A percentile compares a stretch with the other conserved stretches of the same genome.
Conservation (phyloP, 495 filamentous ascomycete species). For the Xylaria grammica region DNA sequence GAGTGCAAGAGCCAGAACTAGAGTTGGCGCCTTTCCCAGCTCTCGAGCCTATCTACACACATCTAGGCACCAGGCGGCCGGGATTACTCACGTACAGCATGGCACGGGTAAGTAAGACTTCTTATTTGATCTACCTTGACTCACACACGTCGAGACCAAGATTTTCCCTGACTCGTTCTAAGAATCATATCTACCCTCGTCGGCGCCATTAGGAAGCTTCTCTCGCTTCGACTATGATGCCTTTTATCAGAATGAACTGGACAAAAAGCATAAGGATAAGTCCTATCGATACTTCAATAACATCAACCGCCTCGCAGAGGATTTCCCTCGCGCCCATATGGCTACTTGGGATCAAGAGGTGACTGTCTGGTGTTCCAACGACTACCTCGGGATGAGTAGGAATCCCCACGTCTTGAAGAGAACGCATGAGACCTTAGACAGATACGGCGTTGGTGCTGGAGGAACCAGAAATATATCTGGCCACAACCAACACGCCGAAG, state of each 20-base stretch:
- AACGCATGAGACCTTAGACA: conserved; percentile 95
- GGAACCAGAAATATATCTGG: conserved; percentile 98
- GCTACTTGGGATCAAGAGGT: conserved; percentile 81
- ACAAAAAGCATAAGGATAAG: conserved; percentile 99
- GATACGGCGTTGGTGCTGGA: conserved; percentile 92
- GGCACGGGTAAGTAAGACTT: no score
- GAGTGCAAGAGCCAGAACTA: conserved; percentile 28
- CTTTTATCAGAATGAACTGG: conserved; percentile 86
- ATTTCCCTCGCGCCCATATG: conserved; percentile 95
- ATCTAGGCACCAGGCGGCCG: no score
- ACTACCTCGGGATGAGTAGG: conserved; percentile 96
- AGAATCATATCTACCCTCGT: no score
- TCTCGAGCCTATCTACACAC: conserved; percentile 50
- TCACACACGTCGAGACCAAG: no score
- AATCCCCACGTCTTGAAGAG: conserved; percentile 84
- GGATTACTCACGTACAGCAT: no score
- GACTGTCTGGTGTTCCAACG: conserved; percentile 98
- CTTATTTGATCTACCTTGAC: no score
- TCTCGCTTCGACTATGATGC: conserved; percentile 78
- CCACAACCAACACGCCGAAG: conserved; percentile 92
- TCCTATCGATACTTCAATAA: conserved; percentile 99
- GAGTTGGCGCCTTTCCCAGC: conserved; percentile 43
- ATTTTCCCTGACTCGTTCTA: no score
- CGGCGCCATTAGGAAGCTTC: no score
- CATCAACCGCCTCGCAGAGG: conserved; percentile 96